phyloP scores from a whole-genome alignment of 306 rosid species.

The Pyrus pyrifolia region DNA sequence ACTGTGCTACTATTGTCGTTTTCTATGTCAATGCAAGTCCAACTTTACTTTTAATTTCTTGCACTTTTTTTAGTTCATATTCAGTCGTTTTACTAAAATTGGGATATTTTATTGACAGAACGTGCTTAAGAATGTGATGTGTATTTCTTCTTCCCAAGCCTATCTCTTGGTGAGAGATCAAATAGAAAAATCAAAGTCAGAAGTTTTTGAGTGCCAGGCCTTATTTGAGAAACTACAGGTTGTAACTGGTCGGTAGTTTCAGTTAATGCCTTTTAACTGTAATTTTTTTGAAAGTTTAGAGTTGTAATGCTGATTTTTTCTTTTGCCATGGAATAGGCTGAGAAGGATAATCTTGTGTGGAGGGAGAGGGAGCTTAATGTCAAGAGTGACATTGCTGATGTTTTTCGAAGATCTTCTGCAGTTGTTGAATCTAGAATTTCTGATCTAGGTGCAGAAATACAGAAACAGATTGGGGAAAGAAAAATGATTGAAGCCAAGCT shows the following conservation, averaged over 20 bases:
- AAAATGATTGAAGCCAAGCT: slow-evolving; percentile 54
- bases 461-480: slow-evolving; percentile 55
- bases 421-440: slow-evolving; percentile 56
- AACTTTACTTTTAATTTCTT: background rate
- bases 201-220: slow-evolving; percentile 62
- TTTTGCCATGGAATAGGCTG: slow-evolving; percentile 51
- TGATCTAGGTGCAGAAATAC: slow-evolving; percentile 55
- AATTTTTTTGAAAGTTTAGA: slow-evolving; percentile 14
- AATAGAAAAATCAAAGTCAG: slow-evolving; percentile 62
- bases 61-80: background rate
- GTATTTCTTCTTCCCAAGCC: slow-evolving; percentile 60
- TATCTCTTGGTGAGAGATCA: slow-evolving; percentile 68
- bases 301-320: slow-evolving; percentile 26
- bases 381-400: slow-evolving; percentile 69
- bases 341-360: slow-evolving; percentile 85
- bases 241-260: slow-evolving; percentile 85
- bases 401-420: slow-evolving; percentile 55
- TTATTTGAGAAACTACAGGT: slow-evolving; percentile 90
- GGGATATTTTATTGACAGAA: slow-evolving; percentile 45
- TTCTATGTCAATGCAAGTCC: background rate
- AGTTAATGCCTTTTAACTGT: slow-evolving; percentile 33
- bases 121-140: slow-evolving; percentile 64
- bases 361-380: slow-evolving; percentile 79
- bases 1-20: background rate
- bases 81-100: slow-evolving; percentile 15